phyloP scores from a whole-genome alignment of 805 yeast genomes.

The Candida wancherniae region DNA sequence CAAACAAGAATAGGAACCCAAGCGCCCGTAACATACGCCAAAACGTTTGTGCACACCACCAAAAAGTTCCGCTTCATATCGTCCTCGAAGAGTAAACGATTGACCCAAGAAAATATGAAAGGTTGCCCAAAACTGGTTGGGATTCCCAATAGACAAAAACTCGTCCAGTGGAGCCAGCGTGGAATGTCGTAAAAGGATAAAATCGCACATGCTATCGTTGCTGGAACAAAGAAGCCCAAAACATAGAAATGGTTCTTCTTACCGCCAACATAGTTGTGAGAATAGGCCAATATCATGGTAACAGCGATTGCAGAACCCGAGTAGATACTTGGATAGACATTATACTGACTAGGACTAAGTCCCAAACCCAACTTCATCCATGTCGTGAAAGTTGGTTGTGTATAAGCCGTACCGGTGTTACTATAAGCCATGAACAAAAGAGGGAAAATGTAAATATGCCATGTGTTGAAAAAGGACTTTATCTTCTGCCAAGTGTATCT shows the following conservation, averaged over 20 bases:
- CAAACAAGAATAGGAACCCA: slow-evolving; percentile 38
- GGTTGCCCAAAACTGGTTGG: slow-evolving; percentile 54
- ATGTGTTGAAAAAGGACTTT: slow-evolving; percentile 40
- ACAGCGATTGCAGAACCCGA: slow-evolving; percentile 35
- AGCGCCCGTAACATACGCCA: slow-evolving; percentile 37
- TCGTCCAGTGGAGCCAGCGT: slow-evolving; percentile 44
- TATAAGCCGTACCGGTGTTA: slow-evolving; percentile 27
- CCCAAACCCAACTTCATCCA: slow-evolving; percentile 41
- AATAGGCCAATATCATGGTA: slow-evolving; percentile 31
- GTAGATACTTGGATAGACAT: slow-evolving; percentile 38
- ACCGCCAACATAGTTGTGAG: slow-evolving; percentile 34
- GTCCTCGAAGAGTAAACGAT: slow-evolving; percentile 39
- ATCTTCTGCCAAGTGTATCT: slow-evolving; percentile 38
- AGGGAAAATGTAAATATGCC: slow-evolving; percentile 48
- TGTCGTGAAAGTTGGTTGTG: slow-evolving; percentile 40
- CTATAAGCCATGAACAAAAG: slow-evolving; percentile 34
- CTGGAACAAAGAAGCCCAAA: slow-evolving; percentile 31
- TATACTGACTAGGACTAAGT: slow-evolving; percentile 30
- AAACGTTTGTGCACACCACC: slow-evolving; percentile 34
- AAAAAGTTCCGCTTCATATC: slow-evolving; percentile 31
- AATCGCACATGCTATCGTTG: slow-evolving; percentile 39
- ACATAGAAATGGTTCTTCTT: slow-evolving; percentile 33
- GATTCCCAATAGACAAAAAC: slow-evolving; percentile 44
- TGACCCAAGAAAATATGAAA: slow-evolving; percentile 53
- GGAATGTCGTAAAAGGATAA: slow-evolving; percentile 48